Evolutionary conservation across 2,329 filamentous ascomycete species (phyloP), one percentile per base, ranked within the genome.

Genomic region (Penicillium polonicum): DNA sequence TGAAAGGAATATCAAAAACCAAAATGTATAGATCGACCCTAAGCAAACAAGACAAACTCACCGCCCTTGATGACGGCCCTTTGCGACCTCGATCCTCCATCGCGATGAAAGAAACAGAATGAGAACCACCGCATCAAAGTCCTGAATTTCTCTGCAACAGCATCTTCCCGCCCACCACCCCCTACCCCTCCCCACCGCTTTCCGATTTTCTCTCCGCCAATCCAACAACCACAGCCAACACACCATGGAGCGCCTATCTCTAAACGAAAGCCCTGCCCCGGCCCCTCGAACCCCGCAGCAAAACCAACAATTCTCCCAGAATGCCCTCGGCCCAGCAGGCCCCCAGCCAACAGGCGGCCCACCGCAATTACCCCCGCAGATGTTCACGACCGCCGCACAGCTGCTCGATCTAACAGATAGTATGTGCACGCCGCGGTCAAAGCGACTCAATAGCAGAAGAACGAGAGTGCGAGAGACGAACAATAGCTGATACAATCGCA

Each of bases 361-460:
- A 17, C 78, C 79, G 23, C 79, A 81, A 65, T 70, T 81, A 55
- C 79, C 79, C 15, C 92, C 92, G 59, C 93, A 99, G 80, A 97
- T 97, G 89, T 99, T 99, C 79, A 96, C 94, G 19, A 99, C 94
- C 33, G 94, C 94, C 33, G 92, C 94, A 54, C 94, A 97, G 80
- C 82, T 99, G 58, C 81, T 99, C 58, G 94, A 99, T 74, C 83
- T 99, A 70, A 97, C 94, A 68, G 94, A 99, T 80, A 99, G 93
- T 97, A 86, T 81, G 90, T 69, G 62, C 23, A 35, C 36, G 54
- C 17, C 5, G 44, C 44, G 15, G 15, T 13, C 8, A 35, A 15
- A 48, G 19, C 45, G 31, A n/a, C 15, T 5, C 15, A 33, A 15
- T 17, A 36, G 19, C 19, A 25, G 19, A 35, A 23, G 29, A 23